Conservation (phyloP, 768 basidiomycete genomes). For the Mycena galericulata region DNA sequence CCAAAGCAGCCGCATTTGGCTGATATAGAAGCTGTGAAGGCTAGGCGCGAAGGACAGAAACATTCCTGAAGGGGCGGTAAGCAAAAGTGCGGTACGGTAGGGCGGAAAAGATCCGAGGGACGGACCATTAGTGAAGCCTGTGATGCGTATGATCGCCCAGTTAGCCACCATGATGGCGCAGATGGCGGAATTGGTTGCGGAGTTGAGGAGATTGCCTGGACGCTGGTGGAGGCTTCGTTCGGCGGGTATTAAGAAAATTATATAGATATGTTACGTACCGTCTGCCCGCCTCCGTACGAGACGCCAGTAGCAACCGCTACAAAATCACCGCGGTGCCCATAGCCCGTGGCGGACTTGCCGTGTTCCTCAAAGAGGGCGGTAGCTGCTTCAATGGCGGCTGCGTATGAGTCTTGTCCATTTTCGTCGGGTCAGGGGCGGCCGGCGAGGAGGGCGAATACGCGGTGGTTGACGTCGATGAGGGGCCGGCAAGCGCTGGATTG, state of each 20-base stretch:
- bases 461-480: too few species aligned
- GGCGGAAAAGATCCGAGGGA: too few species aligned
- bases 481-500: too few species aligned
- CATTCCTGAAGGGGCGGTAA: too few species aligned
- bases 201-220: not conserved
- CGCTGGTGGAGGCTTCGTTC: not conserved
- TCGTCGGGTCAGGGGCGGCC: too few species aligned
- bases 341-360: not conserved
- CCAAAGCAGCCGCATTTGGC: not conserved
- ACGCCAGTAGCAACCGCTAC: not conserved
- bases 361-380: too few species aligned
- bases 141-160: not conserved
- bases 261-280: not conserved
- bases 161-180: not conserved
- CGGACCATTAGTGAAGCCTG: not conserved
- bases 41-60: not conserved
- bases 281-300: not conserved
- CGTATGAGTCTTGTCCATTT: too few species aligned
- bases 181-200: not conserved
- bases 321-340: not conserved
- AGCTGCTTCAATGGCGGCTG: too few species aligned
- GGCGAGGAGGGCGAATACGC: too few species aligned
- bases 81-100: too few species aligned
- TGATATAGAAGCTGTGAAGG: not conserved
- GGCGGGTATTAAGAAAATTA: not conserved